Evolutionary conservation across 2,329 filamentous ascomycete genomes (phyloP), one percentile per base, ranked within the genome.

Genomic region (Blumeria hordei): DNA sequence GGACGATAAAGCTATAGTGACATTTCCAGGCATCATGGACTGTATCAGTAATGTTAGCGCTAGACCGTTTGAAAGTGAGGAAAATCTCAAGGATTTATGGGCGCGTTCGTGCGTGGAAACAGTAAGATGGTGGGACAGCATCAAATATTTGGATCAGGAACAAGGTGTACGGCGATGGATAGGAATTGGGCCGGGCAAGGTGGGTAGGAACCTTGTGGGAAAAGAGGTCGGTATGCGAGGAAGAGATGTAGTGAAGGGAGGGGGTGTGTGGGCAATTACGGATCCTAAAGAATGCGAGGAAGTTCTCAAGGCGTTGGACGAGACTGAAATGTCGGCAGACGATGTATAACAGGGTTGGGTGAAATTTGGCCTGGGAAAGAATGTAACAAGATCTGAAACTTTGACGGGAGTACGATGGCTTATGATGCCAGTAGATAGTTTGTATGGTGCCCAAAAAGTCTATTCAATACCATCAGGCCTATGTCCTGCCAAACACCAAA

Each of bases 71-170:
- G 66, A 71, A 59, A 85, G 76, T 59, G 80, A 78, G 61, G 78
- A 78, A 43, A 78, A 93, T 59, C 71, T 95, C 35, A 85, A 85
- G 65, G 81, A 93, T 59, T 69, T 93, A 49, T 71, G 94, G 53
- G 81, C 88, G 1, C 71, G 85, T 52, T 83, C 88, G 64, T 88
- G 84, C 58, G 79, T 92, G n/a, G 87, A 94, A 69, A 95, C 88
- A 34, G 87, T 96, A 44, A 75, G 78, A 57, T 96, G 90, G 90
- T 94, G 88, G 81, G 86, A 93, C 61, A 92, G 85, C 62, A 88
- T 96, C 62, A 80, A 79, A 60, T 94, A 93, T 64, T 71, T 95
- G 53, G 86, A 95, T 66, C 81, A 92, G 65, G 80, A 92, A 62
- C 77, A 82, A 63, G 81, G 81, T 59, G 85, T 94, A 16, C 74